Evolutionary conservation across 257 asterid genomes (phyloP), one percentile per base, ranked within the genome.

Genomic region (Avicennia marina): DNA sequence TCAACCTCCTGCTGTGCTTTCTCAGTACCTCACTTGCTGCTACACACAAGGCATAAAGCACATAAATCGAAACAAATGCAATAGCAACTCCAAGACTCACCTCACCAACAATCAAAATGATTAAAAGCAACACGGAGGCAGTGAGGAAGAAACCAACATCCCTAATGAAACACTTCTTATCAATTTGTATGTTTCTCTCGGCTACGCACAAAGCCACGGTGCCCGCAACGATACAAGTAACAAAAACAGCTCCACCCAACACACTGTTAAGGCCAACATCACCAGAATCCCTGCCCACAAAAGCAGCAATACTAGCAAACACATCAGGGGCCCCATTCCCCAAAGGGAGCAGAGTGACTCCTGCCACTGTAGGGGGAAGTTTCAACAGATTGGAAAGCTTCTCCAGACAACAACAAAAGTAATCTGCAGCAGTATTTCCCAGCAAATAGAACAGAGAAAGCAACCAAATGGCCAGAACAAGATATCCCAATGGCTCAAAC

Each of bases 281-380:
- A 3, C 89, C 89, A 0, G 97, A 85, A 71, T 77, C 79, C 15
- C 66, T 55, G 27, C 95, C 87, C 33, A 58, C 63, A 20, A 89
- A 89, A 27, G 97, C 83, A 38, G 94, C 97, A 53, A 89, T 78
- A 51, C 97, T 85, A 11, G 94, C 79, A 65, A 89, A 89, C 18
- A 89, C 94, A 72, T 89, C 97, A 0, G 97, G 97, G 0, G 97
- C 97, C 32, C 97, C 95, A 18, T 83, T 86, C 29, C 97, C 97
- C 50, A 89, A 56, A 0, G 95, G 97, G 36, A 85, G 95, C 62
- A 85, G 84, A 57, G 94, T 89, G 19, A 81, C 95, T 54, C 97
- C 97, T 49, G 97, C 95, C 13, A 89, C 89, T 0, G 91, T 85
- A 7, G 97, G 89, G 3, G 91, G 81, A 29, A 89, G 17, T 38